Percentiles rank a stretch among this genome's conserved stretches.
These are phyloP conservation scores for Naegleria fowleri DNA, from an alignment of 208 protist genomes.

Conservation along the genomic window DNA sequence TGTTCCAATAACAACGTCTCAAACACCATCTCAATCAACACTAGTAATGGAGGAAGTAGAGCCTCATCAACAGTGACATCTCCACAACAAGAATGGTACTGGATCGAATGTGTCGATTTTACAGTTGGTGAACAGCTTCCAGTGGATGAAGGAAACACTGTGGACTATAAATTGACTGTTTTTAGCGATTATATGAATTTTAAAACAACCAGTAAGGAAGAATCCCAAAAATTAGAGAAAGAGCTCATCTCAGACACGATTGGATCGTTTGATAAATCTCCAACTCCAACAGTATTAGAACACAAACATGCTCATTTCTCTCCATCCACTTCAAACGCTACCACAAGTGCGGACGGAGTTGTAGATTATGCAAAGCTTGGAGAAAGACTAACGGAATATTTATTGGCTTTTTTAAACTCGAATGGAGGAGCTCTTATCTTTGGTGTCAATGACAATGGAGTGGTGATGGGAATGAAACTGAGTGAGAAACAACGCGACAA, in stretches of 20 bases:
- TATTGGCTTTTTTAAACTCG: constrained; percentile 2
- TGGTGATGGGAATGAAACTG: background rate
- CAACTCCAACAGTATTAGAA: background rate
- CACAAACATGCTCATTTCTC: background rate
- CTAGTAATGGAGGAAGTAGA: too few relatives aligned
- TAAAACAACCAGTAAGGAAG: background rate
- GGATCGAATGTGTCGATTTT: background rate
- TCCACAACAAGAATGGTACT: background rate
- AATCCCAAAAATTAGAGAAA: background rate
- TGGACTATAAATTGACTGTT: constrained; percentile 6
- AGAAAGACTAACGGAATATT: background rate
- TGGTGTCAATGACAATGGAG: background rate
- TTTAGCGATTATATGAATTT: constrained; percentile 11
- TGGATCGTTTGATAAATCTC: background rate
- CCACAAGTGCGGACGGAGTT: background rate
- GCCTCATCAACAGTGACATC: too few relatives aligned
- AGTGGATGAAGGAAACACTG: background rate
- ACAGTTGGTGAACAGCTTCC: background rate
- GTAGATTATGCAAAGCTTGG: background rate
- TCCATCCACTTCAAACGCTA: background rate
- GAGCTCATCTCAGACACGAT: background rate
- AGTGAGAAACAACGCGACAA: constrained; percentile 4
- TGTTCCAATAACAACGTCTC: too few relatives aligned
- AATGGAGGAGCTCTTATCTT: background rate
- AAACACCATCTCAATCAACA: too few relatives aligned